Evolutionary conservation across 108 stramenopile species (phyloP), one percentile per base, ranked within the genome.

Genomic region (Parietichytrium sp.): DNA sequence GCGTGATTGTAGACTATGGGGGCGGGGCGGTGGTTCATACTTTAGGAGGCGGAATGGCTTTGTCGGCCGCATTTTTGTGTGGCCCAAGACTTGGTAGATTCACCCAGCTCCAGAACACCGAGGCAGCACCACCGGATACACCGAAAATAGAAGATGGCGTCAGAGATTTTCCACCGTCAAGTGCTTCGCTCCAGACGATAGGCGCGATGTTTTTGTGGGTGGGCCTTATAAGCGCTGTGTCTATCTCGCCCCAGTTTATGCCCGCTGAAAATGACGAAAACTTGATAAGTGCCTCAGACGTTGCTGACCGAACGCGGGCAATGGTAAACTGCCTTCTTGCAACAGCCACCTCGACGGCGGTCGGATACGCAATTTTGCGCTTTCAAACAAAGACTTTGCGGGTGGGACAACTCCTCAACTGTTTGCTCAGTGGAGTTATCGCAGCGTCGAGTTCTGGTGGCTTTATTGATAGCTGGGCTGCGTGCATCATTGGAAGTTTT

Each of bases 201-300:
- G 55, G 55, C 1, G 47, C 30, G 2, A 7, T 31, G 29, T 18
- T 55, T 16, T 36, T 55, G 55, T 55, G n/a, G n/a, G n/a, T n/a
- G n/a, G n/a, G n/a, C n/a, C n/a, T n/a, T n/a, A n/a, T n/a, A n/a
- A n/a, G n/a, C n/a, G n/a, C n/a, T n/a, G n/a, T n/a, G n/a, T n/a
- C n/a, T n/a, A n/a, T 23, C 29, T 79, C 81, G 16, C 61, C 82
- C 3, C 83, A 82, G 83, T 83, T 83, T 20, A 52, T 79, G 49
- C 83, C 83, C 81, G 83, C 82, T 25, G 82, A 45, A 3, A 42
- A 78, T 7, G 78, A 30, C 45, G 78, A 12, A 12, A 10, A 4
- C 82, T 55, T 79, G 42, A 82, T 10, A 4, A 30, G 16, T 3
- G 36, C 54, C 10, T 16, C 27, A 48, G 51, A 52, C 3, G 13